Base-by-base conservation (phyloP, 192 early-diverging fungal species). In the Coemansia sp. region DNA sequence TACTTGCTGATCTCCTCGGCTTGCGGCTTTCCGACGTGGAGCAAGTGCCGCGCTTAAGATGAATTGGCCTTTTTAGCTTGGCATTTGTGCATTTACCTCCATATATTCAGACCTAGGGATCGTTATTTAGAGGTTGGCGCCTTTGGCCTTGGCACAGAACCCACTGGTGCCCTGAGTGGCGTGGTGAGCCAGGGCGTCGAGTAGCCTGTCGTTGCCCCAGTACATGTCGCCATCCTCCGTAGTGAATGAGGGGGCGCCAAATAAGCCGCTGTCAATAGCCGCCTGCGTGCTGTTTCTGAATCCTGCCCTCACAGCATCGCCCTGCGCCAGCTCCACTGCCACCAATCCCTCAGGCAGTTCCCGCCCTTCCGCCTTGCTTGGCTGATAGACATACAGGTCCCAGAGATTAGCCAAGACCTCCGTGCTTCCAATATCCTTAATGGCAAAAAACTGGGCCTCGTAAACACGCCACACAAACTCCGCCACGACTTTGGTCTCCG, bases 1-100 rank as follows among this genome's bases (percentile, higher is more conserved):
- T 96, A 94, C 65, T 84, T 93, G 73, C 69, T 92, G 59, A 83
- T 89, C 56, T 86, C 86, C 23, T 79, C 85, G 33, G 85, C 82
- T 13, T 95, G 94, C 72, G 94, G 94, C 31, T 94, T 95, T 82
- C 93, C 93, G 5, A 76, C 70, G 3, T 88, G 77, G 75, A 66
- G 69, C 59, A 67, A 84, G 48, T 89, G 86, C 66, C 79, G 71
- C 42, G 40, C 46, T 55, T 77, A 67, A 28, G 3, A n/a, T 24
- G 55, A 8, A 42, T 46, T 1, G 48, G 21, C 21, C 14, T 63
- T 62, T 21, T 13, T 59, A 24, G 38, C 38, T 39, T 9, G 13
- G 38, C 38, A 39, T 2, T 2, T 48, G 45, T 20, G 21, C 38
- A 38, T 28, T 26, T 16, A 33, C 3, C 36, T 31, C 33, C 36